These are phyloP conservation scores for Noccaea bulbosa DNA, from an alignment of 345 rosid species.

Conservation along the genomic window DNA sequence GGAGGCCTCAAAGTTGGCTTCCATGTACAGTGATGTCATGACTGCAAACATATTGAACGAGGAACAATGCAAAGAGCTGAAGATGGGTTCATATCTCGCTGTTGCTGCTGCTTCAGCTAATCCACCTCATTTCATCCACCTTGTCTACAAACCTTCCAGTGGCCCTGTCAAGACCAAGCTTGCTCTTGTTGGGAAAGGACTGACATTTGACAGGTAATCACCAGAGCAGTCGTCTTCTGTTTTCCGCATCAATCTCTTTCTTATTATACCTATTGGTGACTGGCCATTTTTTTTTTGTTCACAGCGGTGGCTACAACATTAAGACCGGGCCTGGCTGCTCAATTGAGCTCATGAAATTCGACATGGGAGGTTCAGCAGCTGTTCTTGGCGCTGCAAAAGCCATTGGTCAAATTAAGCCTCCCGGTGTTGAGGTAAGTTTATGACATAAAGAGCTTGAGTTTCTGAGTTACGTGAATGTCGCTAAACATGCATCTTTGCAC, in stretches of 20 bases:
- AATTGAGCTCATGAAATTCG: conserved; percentile 89
- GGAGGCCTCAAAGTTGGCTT: conserved; percentile 90
- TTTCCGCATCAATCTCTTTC: neutral
- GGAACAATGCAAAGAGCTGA: conserved; percentile 87
- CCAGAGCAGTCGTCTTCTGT: conserved; percentile 10
- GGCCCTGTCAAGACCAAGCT: conserved; percentile 80
- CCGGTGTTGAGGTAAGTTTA: conserved; percentile 76
- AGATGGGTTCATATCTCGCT: conserved; percentile 94
- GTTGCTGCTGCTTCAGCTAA: conserved; percentile 98
- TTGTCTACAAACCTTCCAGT: conserved; percentile 78
- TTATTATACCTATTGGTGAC: neutral
- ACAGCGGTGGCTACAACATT: conserved; percentile 97
- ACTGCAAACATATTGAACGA: conserved; percentile 74
- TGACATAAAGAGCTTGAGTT: neutral
- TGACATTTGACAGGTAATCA: conserved; percentile 90
- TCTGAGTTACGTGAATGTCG: neutral
- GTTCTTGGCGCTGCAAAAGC: conserved; percentile 98
- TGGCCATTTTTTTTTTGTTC: conserved; percentile 29
- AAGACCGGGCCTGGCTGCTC: conserved; percentile 87
- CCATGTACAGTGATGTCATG: conserved; percentile 69
- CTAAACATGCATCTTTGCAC: conserved; percentile 10
- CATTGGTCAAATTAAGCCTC: conserved; percentile 87
- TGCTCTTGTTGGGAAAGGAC: conserved; percentile 90
- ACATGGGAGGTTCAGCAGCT: conserved; percentile 97
- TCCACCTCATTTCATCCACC: conserved; percentile 87